Percentiles rank a stretch among this genome's conserved stretches.
Conservation (phyloP, 2,329 filamentous ascomycete species). For the Zymoseptoria passerinii region DNA sequence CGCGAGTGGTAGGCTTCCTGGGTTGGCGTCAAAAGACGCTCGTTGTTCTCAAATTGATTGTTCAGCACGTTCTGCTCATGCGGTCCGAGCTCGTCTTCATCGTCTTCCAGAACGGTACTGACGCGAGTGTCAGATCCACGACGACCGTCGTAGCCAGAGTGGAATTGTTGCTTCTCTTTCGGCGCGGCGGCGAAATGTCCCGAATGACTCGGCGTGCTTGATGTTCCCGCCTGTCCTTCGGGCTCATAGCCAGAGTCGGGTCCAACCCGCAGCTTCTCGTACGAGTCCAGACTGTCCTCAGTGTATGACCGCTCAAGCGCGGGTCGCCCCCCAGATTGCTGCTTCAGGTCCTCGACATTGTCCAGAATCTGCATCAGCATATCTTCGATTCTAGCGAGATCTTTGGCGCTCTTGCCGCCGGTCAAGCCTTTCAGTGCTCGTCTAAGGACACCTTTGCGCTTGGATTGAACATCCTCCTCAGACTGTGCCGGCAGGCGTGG, state of each 20-base stretch:
- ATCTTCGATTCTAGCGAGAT: slow-evolving; percentile 40
- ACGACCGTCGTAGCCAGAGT: slow-evolving; percentile 45
- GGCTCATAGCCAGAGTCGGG: slow-evolving; percentile 73
- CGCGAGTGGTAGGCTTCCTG: slow-evolving; percentile 40
- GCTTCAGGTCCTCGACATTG: slow-evolving; percentile 67
- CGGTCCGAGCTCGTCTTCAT: slow-evolving; percentile 74
- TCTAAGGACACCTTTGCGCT: slow-evolving; percentile 90
- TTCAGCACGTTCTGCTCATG: slow-evolving; percentile 39
- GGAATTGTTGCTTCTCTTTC: slow-evolving; percentile 31
- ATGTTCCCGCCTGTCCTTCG: slow-evolving; percentile 69
- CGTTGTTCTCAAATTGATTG: slow-evolving; percentile 51
- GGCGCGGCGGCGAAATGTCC: slow-evolving; percentile 50
- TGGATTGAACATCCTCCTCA: slow-evolving; percentile 54
- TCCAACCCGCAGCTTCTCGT: slow-evolving; percentile 61
- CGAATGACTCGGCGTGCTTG: slow-evolving; percentile 66
- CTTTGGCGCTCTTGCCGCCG: slow-evolving; percentile 77
- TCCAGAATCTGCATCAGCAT: slow-evolving; percentile 78
- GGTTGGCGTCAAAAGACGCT: slow-evolving; percentile 54
- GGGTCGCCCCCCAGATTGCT: slow-evolving; percentile 21
- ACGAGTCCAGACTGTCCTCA: slow-evolving; percentile 52
- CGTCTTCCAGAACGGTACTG: slow-evolving; percentile 82
- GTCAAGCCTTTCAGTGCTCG: slow-evolving; percentile 79
- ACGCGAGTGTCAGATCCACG: slow-evolving; percentile 66
- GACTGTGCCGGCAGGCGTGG: slow-evolving; percentile 44
- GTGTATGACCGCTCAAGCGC: slow-evolving; percentile 22